Base-by-base conservation (phyloP, 129 eudicot genomes). In the Arctium lappa region DNA sequence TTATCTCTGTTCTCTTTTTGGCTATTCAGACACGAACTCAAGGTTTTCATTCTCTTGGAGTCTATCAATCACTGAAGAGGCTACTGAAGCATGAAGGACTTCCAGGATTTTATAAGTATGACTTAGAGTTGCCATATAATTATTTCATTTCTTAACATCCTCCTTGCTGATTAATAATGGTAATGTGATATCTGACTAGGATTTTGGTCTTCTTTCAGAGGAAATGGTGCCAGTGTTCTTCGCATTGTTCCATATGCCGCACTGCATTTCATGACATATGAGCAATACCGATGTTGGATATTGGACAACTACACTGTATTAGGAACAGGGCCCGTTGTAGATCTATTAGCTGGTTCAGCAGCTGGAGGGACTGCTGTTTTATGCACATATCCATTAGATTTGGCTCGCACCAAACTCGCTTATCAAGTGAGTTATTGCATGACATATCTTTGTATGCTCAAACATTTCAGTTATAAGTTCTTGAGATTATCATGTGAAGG, bases 311-410 rank as follows among this genome's bases (percentile, higher is more conserved):
- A 85, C 88, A 76, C 92, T 27, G 91, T 83, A 5, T 50, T 95
- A 71, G 99, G 99, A 50, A 91, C 98, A 4, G 98, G 99, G 53
- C 97, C 99, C 2, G 84, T 95, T 80, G 94, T 95, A 31, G 99
- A 95, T 87, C 98, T 95, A 71, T 83, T 95, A 82, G 99, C 99
- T 38, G 99, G 99, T 74, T 95, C 99, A 22, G 97, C 95, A 71
- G 92, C 99, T 75, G 99, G 99, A 37, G 99, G 99, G 32, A 95
- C 99, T 32, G 98, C 99, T 48, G 99, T 95, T 65, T 88, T 95
- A 56, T 95, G 97, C 89, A 93, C 99, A 1, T 95, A 95, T 89
- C 99, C 99, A 9, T 82, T 95, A 18, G 99, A 95, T 89, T 95
- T 95, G 90, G 99, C 97, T 63, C 97, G 99, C 68, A 93, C 99